Conservation (phyloP, 2,329 filamentous ascomycete species). For the Alternaria tenuissima region DNA sequence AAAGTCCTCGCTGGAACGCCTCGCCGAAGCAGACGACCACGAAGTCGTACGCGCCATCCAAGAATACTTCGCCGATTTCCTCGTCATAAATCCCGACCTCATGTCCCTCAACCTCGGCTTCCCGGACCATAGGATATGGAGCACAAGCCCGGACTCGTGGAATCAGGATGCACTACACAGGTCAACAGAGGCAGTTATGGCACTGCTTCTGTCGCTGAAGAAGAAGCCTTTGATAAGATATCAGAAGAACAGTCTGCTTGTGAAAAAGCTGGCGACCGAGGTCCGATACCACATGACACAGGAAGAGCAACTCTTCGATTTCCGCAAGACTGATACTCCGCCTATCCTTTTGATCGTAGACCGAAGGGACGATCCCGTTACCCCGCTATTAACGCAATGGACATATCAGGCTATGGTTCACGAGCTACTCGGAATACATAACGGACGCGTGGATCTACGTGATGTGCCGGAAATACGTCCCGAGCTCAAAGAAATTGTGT, state of each 20-base stretch:
- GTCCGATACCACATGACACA: conserved; percentile 92
- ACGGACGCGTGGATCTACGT: conserved; percentile 90
- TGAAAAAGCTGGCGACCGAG: conserved; percentile 93
- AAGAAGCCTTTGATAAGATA: conserved; percentile 97
- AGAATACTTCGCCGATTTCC: conserved; percentile 95
- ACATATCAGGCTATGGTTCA: conserved; percentile 99
- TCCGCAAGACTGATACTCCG: conserved; percentile 91
- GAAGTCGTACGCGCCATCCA: conserved; percentile 94
- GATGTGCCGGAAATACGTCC: conserved; percentile 83
- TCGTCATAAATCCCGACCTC: conserved; percentile 93
- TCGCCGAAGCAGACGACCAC: conserved; percentile 96
- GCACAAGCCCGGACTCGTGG: conserved; percentile 83
- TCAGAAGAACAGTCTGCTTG: conserved; percentile 85
- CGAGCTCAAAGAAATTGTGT: conserved; percentile 90
- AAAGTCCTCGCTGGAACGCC: conserved; percentile 90
- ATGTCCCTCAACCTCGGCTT: conserved; percentile 80
- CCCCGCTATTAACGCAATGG: conserved; percentile 94
- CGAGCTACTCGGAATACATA: conserved; percentile 90
- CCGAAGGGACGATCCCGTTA: conserved; percentile 91
- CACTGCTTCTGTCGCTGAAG: conserved; percentile 85
- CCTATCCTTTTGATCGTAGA: conserved; percentile 92
- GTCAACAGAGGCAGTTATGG: conserved; percentile 85
- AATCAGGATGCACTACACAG: conserved; percentile 87
- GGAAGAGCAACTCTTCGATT: conserved; percentile 96
- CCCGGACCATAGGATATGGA: conserved; percentile 82